Evolutionary conservation across 108 stramenopile species (phyloP), one percentile per base, ranked within the genome.

Genomic region (Stephanodiscus triporus): DNA sequence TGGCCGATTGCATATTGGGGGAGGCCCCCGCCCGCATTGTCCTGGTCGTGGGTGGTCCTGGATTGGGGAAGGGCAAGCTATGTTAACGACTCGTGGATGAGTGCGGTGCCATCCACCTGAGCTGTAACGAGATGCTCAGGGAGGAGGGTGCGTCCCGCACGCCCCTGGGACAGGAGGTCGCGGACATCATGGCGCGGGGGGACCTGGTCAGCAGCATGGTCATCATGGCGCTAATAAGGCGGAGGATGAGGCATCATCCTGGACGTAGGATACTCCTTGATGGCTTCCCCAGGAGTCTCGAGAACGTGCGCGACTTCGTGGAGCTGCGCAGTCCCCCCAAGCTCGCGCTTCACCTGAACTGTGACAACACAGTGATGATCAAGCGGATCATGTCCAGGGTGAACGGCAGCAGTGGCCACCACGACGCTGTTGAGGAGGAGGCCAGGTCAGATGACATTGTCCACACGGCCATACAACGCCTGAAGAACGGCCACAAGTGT

Each of bases 1-100:
- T 69, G 2, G 63, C 86, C 0, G 86, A 88, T 72, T 42, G 58
- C 6, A 72, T 93, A 29, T 45, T 93, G 10, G 92, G 83, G 22
- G 55, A 83, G 24, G 77, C 84, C 19, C 92, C 89, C 1, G 92
- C 90, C 0, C 63, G 90, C 3, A 89, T 96, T 43, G 82, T 99
- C 11, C 69, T 99, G 42, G 86, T 99, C 9, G 95, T 97, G 11
- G 98, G 98, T 14, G 96, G 96, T 11, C 98, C 98, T 0, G 98
- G 97, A 17, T 83, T 84, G 20, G 98, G 98, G 1, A 99, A 99
- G 71, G 98, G 98, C 17, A 85, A 95, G 8, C 72, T 95, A 27
- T 90, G 86, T 26, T 67, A 80, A 47, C 69, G 89, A 51, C 72
- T 97, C 16, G 83, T 70, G 20, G 59, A 83, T 59, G 86, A 89